Percentiles rank a stretch among this genome's conserved stretches.
Evolutionary conservation across 495 filamentous ascomycete species (phyloP).

Genomic region (Penicillium fimorum): DNA sequence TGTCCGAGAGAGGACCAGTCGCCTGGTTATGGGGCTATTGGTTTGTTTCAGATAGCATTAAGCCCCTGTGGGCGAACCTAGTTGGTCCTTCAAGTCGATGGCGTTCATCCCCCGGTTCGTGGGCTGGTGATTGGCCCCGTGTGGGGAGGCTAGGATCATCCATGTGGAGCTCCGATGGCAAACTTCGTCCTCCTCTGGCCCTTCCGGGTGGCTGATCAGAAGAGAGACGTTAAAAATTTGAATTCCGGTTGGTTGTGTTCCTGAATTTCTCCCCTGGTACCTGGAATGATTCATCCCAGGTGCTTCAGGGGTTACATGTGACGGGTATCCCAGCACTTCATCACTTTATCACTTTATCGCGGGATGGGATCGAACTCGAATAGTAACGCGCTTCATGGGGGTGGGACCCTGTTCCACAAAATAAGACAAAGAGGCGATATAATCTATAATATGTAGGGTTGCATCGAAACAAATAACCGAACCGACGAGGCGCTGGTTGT

Average conservation of each 20-base stretch:
- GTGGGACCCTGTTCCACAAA: background rate
- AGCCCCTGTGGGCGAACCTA: constrained; percentile 4
- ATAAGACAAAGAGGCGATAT: constrained; percentile 1
- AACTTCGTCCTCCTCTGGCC: constrained; percentile 1
- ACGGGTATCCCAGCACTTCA: background rate
- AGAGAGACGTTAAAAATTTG: background rate
- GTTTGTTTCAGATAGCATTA: constrained; percentile 7
- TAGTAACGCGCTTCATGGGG: background rate
- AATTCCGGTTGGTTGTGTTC: background rate
- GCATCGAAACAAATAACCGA: background rate
- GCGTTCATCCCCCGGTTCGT: background rate
- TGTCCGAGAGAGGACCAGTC: background rate
- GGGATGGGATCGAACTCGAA: background rate
- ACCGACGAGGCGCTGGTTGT: constrained; percentile 4
- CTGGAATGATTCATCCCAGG: background rate
- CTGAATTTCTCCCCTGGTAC: constrained; percentile 13
- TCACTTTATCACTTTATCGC: background rate
- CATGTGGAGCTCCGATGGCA: constrained; percentile 10
- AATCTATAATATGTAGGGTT: constrained; percentile 4
- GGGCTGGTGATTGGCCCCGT: constrained; percentile 5
- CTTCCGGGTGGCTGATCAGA: constrained; percentile 2
- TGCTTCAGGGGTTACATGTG: background rate
- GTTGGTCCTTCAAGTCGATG: background rate
- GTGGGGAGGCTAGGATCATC: constrained; percentile 5
- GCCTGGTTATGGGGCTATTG: constrained; percentile 3